A percentile compares a stretch with the other conserved stretches of the same genome.
Evolutionary conservation across 1,284 basidiomycete species (phyloP).

Genomic region (Agroathelia rolfsii): DNA sequence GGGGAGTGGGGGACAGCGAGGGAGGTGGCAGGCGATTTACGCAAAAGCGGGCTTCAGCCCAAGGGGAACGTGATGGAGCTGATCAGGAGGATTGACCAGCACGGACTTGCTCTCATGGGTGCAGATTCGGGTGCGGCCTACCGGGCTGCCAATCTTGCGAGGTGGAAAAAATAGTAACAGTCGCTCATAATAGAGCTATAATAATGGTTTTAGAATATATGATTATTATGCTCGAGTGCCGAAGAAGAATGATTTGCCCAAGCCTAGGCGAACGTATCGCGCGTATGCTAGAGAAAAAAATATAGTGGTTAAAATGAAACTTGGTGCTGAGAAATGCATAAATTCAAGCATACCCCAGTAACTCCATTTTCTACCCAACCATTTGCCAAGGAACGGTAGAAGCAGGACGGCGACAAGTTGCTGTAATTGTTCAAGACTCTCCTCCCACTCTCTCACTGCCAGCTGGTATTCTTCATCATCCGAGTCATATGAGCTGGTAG

Average conservation of each 20-base stretch:
- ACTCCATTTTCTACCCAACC: constrained; percentile 77
- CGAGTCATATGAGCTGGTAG: constrained; percentile 45
- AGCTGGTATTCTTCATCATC: constrained; percentile 65
- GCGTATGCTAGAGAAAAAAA: constrained; percentile 45
- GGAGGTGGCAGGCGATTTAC: constrained; percentile 40
- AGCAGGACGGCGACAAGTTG: constrained; percentile 73
- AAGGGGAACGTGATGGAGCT: constrained; percentile 23
- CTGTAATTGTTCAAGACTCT: constrained; percentile 76
- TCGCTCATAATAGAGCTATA: constrained; percentile 14
- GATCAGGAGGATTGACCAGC: constrained; percentile 23
- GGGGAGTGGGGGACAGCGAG: constrained; percentile 49
- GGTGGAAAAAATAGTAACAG: constrained; percentile 4
- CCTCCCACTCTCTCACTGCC: constrained; percentile 88
- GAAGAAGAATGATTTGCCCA: constrained; percentile 59
- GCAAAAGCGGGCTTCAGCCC: constrained; percentile 20
- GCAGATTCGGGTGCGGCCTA: too few species aligned
- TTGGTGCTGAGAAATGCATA: constrained; percentile 9
- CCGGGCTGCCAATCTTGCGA: too few species aligned
- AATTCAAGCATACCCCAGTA: constrained; percentile 60
- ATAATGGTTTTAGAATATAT: constrained; percentile 13
- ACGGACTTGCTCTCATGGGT: too few species aligned
- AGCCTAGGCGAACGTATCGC: constrained; percentile 59
- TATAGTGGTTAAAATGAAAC: constrained; percentile 12
- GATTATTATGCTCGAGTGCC: constrained; percentile 23
- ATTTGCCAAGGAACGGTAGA: constrained; percentile 82